Base-by-base conservation (phyloP, 1,284 basidiomycete genomes). In the Cutaneotrichosporon cyanovorans region DNA sequence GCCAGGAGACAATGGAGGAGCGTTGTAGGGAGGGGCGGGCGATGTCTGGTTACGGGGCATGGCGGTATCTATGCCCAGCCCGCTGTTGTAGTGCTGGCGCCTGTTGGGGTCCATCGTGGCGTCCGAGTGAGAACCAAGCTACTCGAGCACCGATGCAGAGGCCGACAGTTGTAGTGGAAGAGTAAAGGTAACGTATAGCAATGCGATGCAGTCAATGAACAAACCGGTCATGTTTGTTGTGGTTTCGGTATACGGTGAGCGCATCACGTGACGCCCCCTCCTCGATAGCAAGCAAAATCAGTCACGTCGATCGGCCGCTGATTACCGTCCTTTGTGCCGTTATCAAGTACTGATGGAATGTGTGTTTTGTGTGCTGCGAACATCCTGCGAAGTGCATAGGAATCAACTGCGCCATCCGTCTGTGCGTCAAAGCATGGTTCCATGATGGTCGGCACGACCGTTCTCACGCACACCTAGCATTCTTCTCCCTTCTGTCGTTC, bases 1-100 rank as follows among this genome's bases (percentile, higher is more conserved):
- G 35, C 11, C 32, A 30, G 40, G 31, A 12, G 46, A 34, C 19
- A 18, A 18, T n/a, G 37, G 32, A 10, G 36, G 44, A 12, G 25
- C 25, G 20, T 48, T 46, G 18, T 53, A 53, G 2, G 48, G 52
- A 3, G 52, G 52, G 18, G 48, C 52, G 19, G 52, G 52, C 16
- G 48, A 53, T 20, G 43, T 14, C 12, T 28, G 25, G 48, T 54
- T 46, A 19, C 46, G 37, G 15, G 42, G 35, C 28, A 40, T 31
- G 21, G 28, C 37, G 32, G 25, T 42, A 21, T 20, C 20, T 37
- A 43, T 14, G 39, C 28, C 37, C 12, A 35, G 40, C 9, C 19
- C 25, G 39, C 31, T 30, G 23, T 35, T 22, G 28, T 40, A 36
- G 20, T 40, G n/a, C n/a, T 30, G 38, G 16, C 45, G 32, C 39